Evolutionary conservation across 176 grass and related monocot species (phyloP), one percentile per base, ranked within the genome.

Genomic region (Alopecurus myosuroides): DNA sequence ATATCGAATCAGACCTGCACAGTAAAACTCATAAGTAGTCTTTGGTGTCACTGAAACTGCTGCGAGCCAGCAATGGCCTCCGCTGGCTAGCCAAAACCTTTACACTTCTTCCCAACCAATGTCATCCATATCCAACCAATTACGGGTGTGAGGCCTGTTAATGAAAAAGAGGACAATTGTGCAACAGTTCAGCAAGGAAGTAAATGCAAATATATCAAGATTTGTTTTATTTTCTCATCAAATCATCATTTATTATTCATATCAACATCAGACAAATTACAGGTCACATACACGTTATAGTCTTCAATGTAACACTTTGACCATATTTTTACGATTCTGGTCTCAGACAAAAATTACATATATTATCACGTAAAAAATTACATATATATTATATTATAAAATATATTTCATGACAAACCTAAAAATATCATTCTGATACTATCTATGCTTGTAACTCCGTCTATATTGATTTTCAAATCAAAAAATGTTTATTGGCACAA

Each of bases 1-100:
- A 82, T 90, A 92, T 86, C 79, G 70, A 97, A 94, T 92, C 90
- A 93, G 94, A 93, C 82, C 92, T 90, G 89, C 92, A 92, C 89
- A 89, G 91, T 91, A 94, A 95, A 94, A 92, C 81, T 88, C 84
- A 82, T 90, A 92, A 92, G 88, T 90, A 88, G 78, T 72, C 85
- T 92, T 88, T 85, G 78, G 64, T 87, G 78, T 83, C 82, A 89
- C 74, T 82, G 90, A 85, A 87, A 91, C 89, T 88, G 79, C 83
- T 86, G 73, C 7, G 70, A 86, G 74, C 74, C 79, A 45, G 56
- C 80, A 86, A 86, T 86, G 85, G 81, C 73, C 71, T 82, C 78
- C 51, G 10, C 82, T 90, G 84, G 81, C 67, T 86, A 82, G 70
- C 88, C 74, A 81, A 70, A 68, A 85, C 89, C 76, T 90, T 93